phyloP scores from a whole-genome alignment of 768 basidiomycete species.

The Phylloporus arenicola region DNA sequence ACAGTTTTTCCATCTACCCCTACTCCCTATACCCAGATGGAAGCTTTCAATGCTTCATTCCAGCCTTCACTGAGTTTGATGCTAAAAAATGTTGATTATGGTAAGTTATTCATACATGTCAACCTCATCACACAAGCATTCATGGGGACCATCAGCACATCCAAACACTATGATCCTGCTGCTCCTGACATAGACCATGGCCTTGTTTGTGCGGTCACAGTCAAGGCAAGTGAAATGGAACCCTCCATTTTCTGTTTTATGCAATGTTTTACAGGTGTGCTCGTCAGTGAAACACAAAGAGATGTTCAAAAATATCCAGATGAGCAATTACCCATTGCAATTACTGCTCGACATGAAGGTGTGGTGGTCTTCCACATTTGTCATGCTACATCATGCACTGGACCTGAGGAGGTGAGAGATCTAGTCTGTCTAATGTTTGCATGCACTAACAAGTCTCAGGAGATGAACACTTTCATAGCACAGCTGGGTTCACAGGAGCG shows the following conservation, averaged over 20 bases:
- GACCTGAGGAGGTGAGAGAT: conserved; percentile 1
- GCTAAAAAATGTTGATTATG: not conserved
- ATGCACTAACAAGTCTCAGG: not conserved
- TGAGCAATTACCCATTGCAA: not conserved
- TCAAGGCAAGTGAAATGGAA: conserved; percentile 1
- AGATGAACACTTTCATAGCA: not conserved
- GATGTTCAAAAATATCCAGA: conserved; percentile 6
- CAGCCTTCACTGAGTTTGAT: no score
- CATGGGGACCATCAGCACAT: not conserved
- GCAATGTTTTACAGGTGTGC: not conserved
- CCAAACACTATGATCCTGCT: not conserved
- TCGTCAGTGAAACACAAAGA: conserved; percentile 2
- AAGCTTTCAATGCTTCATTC: no score
- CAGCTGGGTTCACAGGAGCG: not conserved
- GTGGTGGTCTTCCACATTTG: conserved; percentile 4
- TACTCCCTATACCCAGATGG: no score
- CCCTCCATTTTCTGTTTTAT: not conserved
- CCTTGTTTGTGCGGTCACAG: conserved; percentile 3
- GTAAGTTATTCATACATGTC: not conserved
- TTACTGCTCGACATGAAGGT: conserved; percentile 6
- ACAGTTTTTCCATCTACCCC: no score
- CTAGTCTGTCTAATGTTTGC: no score
- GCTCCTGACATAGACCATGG: not conserved
- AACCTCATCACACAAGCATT: not conserved
- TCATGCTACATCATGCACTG: not conserved